Conservation (phyloP, 129 eudicot genomes). For the Rutidosis leptorrhynchoides region DNA sequence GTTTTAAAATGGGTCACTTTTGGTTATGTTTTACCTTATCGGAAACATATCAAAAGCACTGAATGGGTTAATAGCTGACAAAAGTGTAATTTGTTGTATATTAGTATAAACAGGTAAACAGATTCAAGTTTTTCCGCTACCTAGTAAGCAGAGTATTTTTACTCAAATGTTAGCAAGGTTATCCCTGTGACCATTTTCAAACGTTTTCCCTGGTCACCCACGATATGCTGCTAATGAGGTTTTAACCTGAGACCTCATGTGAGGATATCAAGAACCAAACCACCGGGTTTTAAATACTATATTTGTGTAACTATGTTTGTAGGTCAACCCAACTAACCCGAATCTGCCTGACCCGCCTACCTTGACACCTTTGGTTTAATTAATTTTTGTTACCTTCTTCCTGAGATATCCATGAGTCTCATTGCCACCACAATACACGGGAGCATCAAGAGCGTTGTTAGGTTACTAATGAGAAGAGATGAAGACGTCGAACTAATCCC, state of each 20-base stretch:
- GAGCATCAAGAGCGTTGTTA: constrained; percentile 79
- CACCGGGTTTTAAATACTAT: too few species aligned
- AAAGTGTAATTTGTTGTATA: background rate
- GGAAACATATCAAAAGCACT: background rate
- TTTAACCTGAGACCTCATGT: too few species aligned
- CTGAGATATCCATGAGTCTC: constrained; percentile 92
- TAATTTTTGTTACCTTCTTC: constrained; percentile 62
- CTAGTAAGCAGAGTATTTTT: too few species aligned
- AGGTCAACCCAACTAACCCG: background rate
- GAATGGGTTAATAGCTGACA: background rate
- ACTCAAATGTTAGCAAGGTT: too few species aligned
- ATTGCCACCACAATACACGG: constrained; percentile 92
- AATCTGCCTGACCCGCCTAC: background rate
- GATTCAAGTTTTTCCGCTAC: too few species aligned
- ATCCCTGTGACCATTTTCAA: too few species aligned
- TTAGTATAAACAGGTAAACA: too few species aligned
- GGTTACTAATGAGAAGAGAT: constrained; percentile 68
- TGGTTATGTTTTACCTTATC: background rate
- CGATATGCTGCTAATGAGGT: too few species aligned
- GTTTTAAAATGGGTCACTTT: background rate
- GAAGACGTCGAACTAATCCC: constrained; percentile 73
- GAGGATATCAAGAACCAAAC: too few species aligned
- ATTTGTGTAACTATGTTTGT: too few species aligned
- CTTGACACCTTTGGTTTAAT: background rate
- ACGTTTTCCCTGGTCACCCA: too few species aligned